These are phyloP conservation scores for Atkinsonella hypoxylon DNA, from an alignment of 2,329 filamentous ascomycete genomes.

Conservation along the genomic window DNA sequence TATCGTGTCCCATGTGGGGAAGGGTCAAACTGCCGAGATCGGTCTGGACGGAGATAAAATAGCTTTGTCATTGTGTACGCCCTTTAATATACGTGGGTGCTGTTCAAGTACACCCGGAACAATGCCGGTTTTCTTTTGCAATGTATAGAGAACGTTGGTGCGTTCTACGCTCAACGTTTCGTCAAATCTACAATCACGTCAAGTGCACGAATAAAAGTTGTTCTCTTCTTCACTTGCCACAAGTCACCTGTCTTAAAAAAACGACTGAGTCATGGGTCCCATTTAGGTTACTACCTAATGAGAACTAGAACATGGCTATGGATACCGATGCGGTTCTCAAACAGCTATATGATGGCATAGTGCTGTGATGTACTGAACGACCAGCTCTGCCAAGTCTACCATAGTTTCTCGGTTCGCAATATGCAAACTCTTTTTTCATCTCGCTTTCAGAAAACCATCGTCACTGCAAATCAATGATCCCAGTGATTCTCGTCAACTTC, in stretches of 20 bases:
- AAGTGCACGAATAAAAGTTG: too few relatives aligned
- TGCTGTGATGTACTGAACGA: not conserved
- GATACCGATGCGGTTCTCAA: not conserved
- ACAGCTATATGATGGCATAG: not conserved
- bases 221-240: too few relatives aligned
- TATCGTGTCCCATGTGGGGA: not conserved
- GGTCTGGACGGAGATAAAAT: not conserved
- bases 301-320: not conserved
- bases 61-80: not conserved
- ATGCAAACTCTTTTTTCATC: not conserved
- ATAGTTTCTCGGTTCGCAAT: not conserved
- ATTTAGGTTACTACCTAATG: not conserved
- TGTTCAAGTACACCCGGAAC: too few relatives aligned
- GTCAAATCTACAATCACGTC: too few relatives aligned
- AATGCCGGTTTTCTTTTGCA: too few relatives aligned
- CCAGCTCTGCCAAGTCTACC: not conserved
- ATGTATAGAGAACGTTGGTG: too few relatives aligned
- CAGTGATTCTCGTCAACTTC: constrained; percentile 4
- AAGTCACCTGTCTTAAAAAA: not conserved
- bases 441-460: not conserved
- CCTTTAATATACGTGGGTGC: not conserved
- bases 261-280: not conserved
- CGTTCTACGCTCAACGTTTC: too few relatives aligned
- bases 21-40: not conserved
- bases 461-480: not conserved